phyloP scores from a whole-genome alignment of 495 filamentous ascomycete species.

The Corynascus novoguineensis region DNA sequence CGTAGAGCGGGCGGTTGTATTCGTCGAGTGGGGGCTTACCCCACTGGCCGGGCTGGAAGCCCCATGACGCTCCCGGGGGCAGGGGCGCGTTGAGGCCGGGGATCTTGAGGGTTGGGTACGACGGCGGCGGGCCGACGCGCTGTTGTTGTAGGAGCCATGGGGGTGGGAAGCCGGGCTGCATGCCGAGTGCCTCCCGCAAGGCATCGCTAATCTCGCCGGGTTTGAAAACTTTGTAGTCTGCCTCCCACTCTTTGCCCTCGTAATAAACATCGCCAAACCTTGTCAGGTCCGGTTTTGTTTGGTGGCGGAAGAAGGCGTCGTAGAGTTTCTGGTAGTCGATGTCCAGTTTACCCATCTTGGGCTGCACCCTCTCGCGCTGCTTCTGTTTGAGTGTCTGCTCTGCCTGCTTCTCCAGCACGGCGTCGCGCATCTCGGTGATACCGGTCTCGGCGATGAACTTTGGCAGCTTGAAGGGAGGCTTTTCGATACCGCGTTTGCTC shows the following conservation, averaged over 20 bases:
- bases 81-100: conserved; percentile 93
- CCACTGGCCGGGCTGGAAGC: conserved; percentile 91
- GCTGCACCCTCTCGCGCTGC: conserved; percentile 87
- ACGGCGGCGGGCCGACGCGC: conserved; percentile 84
- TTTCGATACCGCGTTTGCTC: conserved; percentile 92
- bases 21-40: conserved; percentile 95
- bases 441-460: conserved; percentile 98
- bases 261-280: conserved; percentile 97
- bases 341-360: conserved; percentile 95
- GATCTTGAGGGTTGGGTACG: conserved; percentile 87
- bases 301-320: conserved; percentile 95
- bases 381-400: conserved; percentile 88
- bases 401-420: conserved; percentile 90
- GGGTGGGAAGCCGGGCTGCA: conserved; percentile 87
- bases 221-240: conserved; percentile 80
- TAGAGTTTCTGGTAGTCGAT: conserved; percentile 98
- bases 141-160: conserved; percentile 98
- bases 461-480: conserved; percentile 83
- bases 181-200: conserved; percentile 87
- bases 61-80: conserved; percentile 90
- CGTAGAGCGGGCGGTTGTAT: conserved; percentile 81
- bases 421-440: conserved; percentile 96
- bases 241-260: conserved; percentile 97
- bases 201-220: conserved; percentile 88
- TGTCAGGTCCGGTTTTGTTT: conserved; percentile 90